Base-by-base conservation (phyloP, 2,329 filamentous ascomycete genomes). In the Botrytis elliptica region DNA sequence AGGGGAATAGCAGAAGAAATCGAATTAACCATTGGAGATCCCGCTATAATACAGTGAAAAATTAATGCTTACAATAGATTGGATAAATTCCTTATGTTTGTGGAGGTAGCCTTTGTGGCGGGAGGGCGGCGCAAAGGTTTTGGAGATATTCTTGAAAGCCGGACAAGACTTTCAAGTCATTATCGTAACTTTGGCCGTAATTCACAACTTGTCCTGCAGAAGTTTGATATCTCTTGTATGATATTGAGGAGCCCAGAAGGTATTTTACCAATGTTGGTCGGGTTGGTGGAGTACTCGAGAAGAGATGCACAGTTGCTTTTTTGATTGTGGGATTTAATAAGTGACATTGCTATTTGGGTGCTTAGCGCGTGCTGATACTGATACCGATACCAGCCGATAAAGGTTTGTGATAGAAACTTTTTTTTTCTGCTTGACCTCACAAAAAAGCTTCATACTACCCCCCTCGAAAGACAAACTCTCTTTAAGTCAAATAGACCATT, bases 161-260 rank as follows among this genome's bases (percentile, higher is more conserved):
- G 59, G 71, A 59, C 49, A 40, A 72, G 72, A 65, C 68, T 74
- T 76, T 81, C 79, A 81, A 79, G 77, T 81, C 80, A 81, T 81
- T 74, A 75, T 80, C 66, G 71, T 59, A 65, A 64, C 36, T 67
- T 64, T 42, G 70, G 40, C 68, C 65, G 60, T 60, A 22, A 71
- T 70, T 72, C 72, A 72, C 74, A 75, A 73, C 29, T 70, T 69
- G 18, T 74, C 62, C 74, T 72, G 73, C 73, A 60, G 29, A 20
- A 60, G 40, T n/a, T 20, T 38, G 25, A 66, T 40, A 16, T 72
- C 25, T 44, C 42, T 72, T 59, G 60, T 71, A n/a, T 42, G 10
- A 55, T 44, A 71, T 29, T 22, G n/a, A 63, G 49, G 38, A 10
- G 44, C 40, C 29, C 70, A 55, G 59, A 49, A 71, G 18, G 38